Evolutionary conservation across 192 early-diverging fungal species (phyloP).

Genomic region (Mortierella antarctica): DNA sequence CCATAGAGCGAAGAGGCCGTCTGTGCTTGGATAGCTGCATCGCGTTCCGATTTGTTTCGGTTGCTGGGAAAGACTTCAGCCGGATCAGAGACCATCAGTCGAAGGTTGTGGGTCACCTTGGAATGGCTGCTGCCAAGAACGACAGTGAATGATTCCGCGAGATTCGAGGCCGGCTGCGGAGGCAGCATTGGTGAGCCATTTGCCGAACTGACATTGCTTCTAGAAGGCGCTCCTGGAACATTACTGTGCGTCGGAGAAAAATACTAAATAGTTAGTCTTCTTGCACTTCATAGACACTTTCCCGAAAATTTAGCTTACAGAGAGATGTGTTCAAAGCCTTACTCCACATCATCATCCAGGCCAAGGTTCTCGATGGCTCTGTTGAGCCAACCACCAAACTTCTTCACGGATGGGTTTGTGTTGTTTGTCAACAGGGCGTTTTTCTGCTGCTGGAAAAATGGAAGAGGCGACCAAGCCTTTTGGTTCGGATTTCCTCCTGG

Average conservation of each 20-base stretch:
- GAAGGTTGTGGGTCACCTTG: constrained; percentile 77
- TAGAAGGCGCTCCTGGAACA: not conserved
- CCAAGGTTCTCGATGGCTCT: constrained; percentile 76
- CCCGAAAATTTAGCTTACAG: not conserved
- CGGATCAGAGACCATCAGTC: constrained; percentile 65
- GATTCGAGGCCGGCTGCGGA: constrained; percentile 42
- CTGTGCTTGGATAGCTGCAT: constrained; percentile 74
- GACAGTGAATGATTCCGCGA: constrained; percentile 80
- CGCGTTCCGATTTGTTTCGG: constrained; percentile 53
- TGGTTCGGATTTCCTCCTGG: constrained; percentile 23
- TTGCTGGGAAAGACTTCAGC: constrained; percentile 35
- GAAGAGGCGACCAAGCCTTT: constrained; percentile 61
- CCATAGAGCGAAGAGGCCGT: constrained; percentile 74
- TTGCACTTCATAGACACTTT: not conserved
- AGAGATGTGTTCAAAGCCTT: not conserved
- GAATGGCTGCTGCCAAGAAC: constrained; percentile 77
- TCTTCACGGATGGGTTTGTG: constrained; percentile 58
- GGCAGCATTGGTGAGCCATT: not conserved
- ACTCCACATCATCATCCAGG: constrained; percentile 63
- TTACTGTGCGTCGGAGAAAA: not conserved
- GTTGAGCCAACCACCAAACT: constrained; percentile 65
- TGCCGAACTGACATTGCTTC: constrained; percentile 2
- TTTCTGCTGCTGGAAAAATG: constrained; percentile 66
- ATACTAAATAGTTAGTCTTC: not conserved
- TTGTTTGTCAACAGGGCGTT: constrained; percentile 59